Evolutionary conservation across 192 early-diverging fungal genomes (phyloP).

Genomic region (Mortierella alpina): DNA sequence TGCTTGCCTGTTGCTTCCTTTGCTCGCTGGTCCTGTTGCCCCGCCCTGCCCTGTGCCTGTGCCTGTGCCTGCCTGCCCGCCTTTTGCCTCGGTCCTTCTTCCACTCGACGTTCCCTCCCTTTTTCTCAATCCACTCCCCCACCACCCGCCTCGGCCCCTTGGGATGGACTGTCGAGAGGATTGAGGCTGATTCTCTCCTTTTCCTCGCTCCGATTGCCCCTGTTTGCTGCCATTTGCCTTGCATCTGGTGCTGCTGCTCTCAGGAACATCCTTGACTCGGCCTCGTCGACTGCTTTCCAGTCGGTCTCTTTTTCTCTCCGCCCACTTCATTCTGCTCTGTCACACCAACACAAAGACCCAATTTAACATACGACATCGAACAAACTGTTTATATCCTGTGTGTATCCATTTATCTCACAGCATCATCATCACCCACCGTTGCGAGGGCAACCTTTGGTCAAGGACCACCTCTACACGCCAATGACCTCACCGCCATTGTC

Average conservation of each 20-base stretch:
- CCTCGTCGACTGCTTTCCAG: neutral
- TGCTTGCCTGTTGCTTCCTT: neutral
- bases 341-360: neutral
- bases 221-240: neutral
- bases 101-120: too few species aligned
- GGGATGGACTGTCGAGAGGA: neutral
- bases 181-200: neutral
- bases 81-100: neutral
- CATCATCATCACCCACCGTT: too few species aligned
- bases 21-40: neutral
- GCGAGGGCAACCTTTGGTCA: too few species aligned
- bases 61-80: neutral
- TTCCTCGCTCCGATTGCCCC: neutral
- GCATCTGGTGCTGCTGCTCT: neutral
- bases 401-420: too few species aligned
- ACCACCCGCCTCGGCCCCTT: neutral
- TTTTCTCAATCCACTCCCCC: neutral
- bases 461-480: neutral
- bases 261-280: neutral
- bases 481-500: constrained; percentile 24
- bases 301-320: neutral
- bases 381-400: too few species aligned
- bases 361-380: too few species aligned
- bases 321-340: constrained; percentile 1
- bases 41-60: neutral